A percentile compares a stretch with the other conserved stretches of the same genome.
phyloP scores from a whole-genome alignment of 73 alveolate species.

The Paramecium sexaurelia region DNA sequence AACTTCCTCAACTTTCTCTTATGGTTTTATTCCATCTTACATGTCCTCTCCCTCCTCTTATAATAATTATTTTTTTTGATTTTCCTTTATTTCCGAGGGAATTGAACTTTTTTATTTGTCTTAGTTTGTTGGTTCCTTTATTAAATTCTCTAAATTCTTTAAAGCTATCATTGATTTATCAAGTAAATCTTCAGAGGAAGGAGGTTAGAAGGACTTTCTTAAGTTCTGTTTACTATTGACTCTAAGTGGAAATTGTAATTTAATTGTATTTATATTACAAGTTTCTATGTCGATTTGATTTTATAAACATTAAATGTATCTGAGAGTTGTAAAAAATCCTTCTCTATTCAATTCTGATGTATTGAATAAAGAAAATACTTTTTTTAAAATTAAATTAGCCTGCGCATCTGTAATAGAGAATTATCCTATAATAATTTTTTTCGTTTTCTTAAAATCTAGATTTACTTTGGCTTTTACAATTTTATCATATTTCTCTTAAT shows the following conservation, averaged over 20 bases:
- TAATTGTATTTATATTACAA: not conserved
- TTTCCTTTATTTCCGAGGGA: not conserved
- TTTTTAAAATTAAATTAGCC: not conserved
- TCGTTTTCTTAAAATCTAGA: not conserved
- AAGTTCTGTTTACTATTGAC: not conserved
- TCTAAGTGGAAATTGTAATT: constrained; percentile 1
- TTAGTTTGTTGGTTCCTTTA: not conserved
- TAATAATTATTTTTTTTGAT: not conserved
- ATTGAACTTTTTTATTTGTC: not conserved
- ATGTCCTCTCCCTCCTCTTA: not conserved
- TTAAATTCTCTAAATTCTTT: not conserved
- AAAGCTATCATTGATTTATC: not conserved
- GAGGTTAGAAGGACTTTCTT: not conserved
- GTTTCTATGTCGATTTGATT: not conserved
- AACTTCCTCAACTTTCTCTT: not conserved
- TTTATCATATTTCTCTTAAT: not conserved
- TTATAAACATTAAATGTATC: not conserved
- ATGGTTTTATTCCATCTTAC: not conserved
- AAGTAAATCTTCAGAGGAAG: not conserved
- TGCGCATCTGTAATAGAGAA: not conserved
- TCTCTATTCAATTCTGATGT: not conserved
- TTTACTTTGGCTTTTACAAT: not conserved
- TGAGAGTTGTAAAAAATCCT: not conserved
- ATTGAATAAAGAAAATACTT: not conserved
- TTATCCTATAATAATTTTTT: not conserved